Evolutionary conservation across 1,139 yeast species (phyloP).

Genomic region (Debaryomyces sp.): DNA sequence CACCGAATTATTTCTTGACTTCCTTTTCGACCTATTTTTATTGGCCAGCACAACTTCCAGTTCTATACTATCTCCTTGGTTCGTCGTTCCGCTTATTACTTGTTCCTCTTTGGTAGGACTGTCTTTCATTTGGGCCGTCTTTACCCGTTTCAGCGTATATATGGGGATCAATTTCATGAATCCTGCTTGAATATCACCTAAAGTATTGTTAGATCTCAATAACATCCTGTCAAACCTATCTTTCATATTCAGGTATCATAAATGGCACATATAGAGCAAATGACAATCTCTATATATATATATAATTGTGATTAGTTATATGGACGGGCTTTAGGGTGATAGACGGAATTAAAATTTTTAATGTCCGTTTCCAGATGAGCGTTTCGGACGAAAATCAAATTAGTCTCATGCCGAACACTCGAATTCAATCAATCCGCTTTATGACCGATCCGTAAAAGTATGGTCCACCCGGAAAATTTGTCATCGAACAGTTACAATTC

Average conservation of each 20-base stretch:
- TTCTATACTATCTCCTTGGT: neutral
- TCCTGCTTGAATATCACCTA: slow-evolving; percentile 1
- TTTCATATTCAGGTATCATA: neutral
- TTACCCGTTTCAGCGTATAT: neutral
- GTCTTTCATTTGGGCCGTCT: neutral
- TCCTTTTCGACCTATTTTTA: neutral
- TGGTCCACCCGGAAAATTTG: neutral
- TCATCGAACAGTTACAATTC: neutral
- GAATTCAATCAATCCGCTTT: neutral
- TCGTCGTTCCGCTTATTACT: neutral
- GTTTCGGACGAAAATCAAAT: neutral
- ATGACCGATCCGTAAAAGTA: neutral
- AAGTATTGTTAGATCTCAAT: neutral
- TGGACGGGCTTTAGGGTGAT: neutral
- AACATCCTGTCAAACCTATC: neutral
- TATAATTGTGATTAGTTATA: slow-evolving; percentile 2
- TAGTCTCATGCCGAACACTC: neutral
- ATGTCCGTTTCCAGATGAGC: neutral
- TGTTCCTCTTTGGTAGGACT: neutral
- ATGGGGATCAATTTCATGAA: slow-evolving; percentile 4
- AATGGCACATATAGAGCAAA: neutral
- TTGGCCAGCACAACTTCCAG: neutral
- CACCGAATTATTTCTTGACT: neutral
- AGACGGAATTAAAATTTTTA: neutral
- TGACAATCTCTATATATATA: neutral